phyloP scores from a whole-genome alignment of 83 land plant species.

The Thuja plicata region DNA sequence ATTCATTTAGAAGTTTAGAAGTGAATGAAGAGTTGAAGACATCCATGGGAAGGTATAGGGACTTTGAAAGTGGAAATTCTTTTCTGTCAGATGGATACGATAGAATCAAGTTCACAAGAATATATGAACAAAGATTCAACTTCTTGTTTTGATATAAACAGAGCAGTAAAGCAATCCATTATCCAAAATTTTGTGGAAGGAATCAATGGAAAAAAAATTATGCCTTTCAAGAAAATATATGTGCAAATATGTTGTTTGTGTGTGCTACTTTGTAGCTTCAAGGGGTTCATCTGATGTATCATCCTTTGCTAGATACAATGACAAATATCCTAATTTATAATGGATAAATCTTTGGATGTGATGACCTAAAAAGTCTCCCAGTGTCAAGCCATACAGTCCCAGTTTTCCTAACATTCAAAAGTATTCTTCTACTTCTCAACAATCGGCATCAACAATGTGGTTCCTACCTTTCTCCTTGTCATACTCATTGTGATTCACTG shows the following conservation, averaged over 20 bases:
- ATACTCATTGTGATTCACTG: too few relatives aligned
- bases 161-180: neutral
- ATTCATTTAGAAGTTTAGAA: neutral
- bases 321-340: conserved; percentile 79
- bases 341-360: too few relatives aligned
- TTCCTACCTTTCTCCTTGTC: too few relatives aligned
- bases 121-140: neutral
- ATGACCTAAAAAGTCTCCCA: too few relatives aligned
- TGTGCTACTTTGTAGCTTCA: conserved; percentile 85
- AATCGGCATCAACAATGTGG: too few relatives aligned
- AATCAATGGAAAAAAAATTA: neutral
- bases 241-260: conserved; percentile 48
- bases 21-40: neutral
- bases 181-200: conserved; percentile 8
- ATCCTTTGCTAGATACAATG: conserved; percentile 67
- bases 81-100: neutral
- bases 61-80: neutral
- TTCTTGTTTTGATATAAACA: neutral
- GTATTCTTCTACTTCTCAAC: too few relatives aligned
- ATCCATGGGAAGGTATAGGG: neutral
- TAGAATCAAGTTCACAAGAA: neutral
- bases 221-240: conserved; percentile 2
- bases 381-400: too few relatives aligned
- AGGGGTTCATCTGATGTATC: conserved; percentile 57
- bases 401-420: too few relatives aligned